Evolutionary conservation across 768 basidiomycete species (phyloP).

Genomic region (Postia placenta): DNA sequence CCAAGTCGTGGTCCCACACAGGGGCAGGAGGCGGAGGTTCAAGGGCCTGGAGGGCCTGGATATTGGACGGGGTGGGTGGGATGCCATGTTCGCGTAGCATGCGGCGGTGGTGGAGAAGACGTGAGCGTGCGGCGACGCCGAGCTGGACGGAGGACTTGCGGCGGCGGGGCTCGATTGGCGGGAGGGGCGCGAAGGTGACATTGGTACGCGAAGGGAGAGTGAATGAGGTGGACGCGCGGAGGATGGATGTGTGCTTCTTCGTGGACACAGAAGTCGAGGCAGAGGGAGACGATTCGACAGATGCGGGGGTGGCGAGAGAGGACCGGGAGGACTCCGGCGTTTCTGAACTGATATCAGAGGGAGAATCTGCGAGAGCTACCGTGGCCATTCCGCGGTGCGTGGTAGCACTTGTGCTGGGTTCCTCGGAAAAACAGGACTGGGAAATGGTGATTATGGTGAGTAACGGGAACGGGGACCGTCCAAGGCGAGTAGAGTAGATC

Average conservation of each 20-base stretch:
- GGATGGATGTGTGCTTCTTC: conserved; percentile 7
- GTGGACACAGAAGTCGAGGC: background rate
- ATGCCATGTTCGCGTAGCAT: conserved; percentile 17
- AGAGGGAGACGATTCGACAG: conserved; percentile 2
- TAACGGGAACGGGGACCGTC: too few species aligned
- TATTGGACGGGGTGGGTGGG: conserved; percentile 1
- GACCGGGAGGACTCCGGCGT: conserved; percentile 7
- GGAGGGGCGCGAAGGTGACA: conserved; percentile 32
- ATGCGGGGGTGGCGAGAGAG: conserved; percentile 4
- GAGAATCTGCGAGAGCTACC: background rate
- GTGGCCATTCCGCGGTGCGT: too few species aligned
- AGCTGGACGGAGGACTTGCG: conserved; percentile 25
- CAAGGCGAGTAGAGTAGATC: too few species aligned
- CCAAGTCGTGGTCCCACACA: conserved; percentile 9
- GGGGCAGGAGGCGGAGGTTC: background rate
- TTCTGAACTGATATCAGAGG: background rate
- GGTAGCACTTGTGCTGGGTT: too few species aligned
- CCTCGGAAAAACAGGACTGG: too few species aligned
- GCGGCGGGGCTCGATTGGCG: conserved; percentile 24
- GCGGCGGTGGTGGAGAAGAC: conserved; percentile 25
- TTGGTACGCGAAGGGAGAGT: conserved; percentile 13
- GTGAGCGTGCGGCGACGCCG: conserved; percentile 32
- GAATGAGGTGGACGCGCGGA: conserved; percentile 14
- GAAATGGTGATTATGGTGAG: too few species aligned
- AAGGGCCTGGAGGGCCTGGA: background rate